Evolutionary conservation across 2,329 filamentous ascomycete species (phyloP).

Genomic region (Botrytis deweyae): DNA sequence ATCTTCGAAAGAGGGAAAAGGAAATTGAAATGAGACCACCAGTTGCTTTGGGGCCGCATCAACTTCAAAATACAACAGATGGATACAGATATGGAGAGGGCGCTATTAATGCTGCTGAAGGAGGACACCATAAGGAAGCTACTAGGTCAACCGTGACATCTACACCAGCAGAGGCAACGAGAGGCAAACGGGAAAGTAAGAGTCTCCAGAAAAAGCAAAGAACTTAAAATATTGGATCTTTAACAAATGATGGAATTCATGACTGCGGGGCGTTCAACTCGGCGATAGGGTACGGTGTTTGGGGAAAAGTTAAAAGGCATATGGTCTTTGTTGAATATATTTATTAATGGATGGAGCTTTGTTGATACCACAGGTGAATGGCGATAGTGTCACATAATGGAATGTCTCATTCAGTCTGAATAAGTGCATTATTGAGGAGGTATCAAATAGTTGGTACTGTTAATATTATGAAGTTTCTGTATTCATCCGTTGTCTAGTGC

Average conservation of each 20-base stretch:
- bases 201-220: conserved; percentile 27
- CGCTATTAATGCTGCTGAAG: conserved; percentile 21
- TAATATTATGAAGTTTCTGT: conserved; percentile 11
- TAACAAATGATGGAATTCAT: conserved; percentile 6
- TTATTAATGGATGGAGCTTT: conserved; percentile 16
- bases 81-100: conserved; percentile 32
- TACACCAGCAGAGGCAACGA: conserved; percentile 24
- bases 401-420: background rate
- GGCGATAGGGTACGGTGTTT: conserved; percentile 4
- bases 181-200: conserved; percentile 27
- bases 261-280: conserved; percentile 15
- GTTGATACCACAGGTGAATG: conserved; percentile 14
- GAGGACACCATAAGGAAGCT: conserved; percentile 28
- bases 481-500: background rate
- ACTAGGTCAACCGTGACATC: conserved; percentile 15
- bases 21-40: conserved; percentile 41
- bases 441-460: background rate
- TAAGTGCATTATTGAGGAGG: background rate
- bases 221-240: conserved; percentile 15
- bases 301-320: background rate
- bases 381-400: background rate
- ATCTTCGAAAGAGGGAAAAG: conserved; percentile 67
- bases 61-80: conserved; percentile 38
- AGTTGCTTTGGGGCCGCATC: conserved; percentile 42
- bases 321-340: conserved; percentile 13